Evolutionary conservation across 2,329 filamentous ascomycete genomes (phyloP).

Genomic region (Blumeria hordei): DNA sequence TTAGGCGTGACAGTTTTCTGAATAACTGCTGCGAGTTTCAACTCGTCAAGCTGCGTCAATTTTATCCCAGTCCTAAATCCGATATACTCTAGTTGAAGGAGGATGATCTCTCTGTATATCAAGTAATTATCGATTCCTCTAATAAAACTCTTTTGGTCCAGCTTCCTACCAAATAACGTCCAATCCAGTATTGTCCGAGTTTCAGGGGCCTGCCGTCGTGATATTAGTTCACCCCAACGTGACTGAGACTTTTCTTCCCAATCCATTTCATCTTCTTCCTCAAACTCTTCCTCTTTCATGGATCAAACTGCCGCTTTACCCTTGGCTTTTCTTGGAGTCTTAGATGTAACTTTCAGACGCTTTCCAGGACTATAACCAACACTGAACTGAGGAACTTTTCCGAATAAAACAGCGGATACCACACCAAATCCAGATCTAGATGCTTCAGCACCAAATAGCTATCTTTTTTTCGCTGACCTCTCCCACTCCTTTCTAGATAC

Average conservation of each 20-base stretch:
- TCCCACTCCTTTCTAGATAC: not conserved
- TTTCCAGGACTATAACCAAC: not conserved
- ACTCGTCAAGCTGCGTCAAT: not conserved
- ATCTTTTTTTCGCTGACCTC: not conserved
- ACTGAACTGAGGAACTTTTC: not conserved
- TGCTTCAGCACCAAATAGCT: not conserved
- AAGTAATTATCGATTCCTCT: not conserved
- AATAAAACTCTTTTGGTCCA: not conserved
- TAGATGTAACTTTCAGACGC: not conserved
- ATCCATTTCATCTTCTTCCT: not conserved
- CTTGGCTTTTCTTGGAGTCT: not conserved
- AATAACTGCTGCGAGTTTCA: not conserved
- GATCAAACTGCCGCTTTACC: not conserved
- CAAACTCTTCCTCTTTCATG: not conserved
- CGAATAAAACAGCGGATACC: not conserved
- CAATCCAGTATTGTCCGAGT: not conserved
- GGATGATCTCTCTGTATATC: not conserved
- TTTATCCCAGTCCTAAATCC: not conserved
- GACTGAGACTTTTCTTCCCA: not conserved
- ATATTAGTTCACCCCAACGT: not conserved
- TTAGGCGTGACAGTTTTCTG: not conserved
- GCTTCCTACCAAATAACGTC: not conserved
- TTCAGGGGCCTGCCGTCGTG: not conserved
- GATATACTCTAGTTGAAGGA: not conserved
- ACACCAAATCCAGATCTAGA: not conserved